A percentile compares a stretch with the other conserved stretches of the same genome.
phyloP scores from a whole-genome alignment of 1,284 basidiomycete species.

The Ceraceosorus bombacis region DNA sequence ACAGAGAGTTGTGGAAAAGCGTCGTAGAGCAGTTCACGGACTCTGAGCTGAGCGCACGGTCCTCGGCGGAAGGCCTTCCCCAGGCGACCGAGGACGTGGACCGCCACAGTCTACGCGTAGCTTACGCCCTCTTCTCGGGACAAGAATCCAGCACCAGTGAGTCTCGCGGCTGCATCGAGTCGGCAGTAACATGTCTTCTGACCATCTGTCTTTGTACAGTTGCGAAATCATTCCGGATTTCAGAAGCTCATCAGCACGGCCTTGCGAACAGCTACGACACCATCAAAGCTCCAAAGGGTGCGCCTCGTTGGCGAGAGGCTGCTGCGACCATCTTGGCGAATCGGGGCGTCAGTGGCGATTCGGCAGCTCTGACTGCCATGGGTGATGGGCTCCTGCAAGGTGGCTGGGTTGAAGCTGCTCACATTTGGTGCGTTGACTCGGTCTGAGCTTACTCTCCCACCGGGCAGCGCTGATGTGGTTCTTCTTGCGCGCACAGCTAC shows the following conservation, averaged over 20 bases:
- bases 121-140: slow-evolving; percentile 42
- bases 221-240: no score
- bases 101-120: slow-evolving; percentile 40
- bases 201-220: no score
- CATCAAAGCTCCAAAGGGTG: no score
- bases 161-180: slow-evolving; percentile 3
- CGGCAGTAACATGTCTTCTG: no score
- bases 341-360: slow-evolving; percentile 55
- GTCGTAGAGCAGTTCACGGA: slow-evolving; percentile 77
- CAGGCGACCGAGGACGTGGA: slow-evolving; percentile 14
- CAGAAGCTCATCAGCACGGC: no score
- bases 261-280: no score
- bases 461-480: slow-evolving; percentile 14
- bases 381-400: slow-evolving; percentile 72
- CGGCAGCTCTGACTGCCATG: slow-evolving; percentile 72
- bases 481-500: slow-evolving; percentile 57
- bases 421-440: slow-evolving; percentile 65
- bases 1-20: slow-evolving; percentile 87
- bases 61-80: slow-evolving; percentile 8
- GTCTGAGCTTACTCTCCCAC: slow-evolving; percentile 6
- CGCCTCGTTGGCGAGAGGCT: slow-evolving; percentile 77
- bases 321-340: slow-evolving; percentile 75
- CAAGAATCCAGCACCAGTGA: slow-evolving; percentile 23
- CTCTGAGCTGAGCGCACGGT: slow-evolving; percentile 61
- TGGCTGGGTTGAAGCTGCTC: slow-evolving; percentile 74